phyloP scores from a whole-genome alignment of 2,329 filamentous ascomycete species.

The Trematosphaeria pertusa region DNA sequence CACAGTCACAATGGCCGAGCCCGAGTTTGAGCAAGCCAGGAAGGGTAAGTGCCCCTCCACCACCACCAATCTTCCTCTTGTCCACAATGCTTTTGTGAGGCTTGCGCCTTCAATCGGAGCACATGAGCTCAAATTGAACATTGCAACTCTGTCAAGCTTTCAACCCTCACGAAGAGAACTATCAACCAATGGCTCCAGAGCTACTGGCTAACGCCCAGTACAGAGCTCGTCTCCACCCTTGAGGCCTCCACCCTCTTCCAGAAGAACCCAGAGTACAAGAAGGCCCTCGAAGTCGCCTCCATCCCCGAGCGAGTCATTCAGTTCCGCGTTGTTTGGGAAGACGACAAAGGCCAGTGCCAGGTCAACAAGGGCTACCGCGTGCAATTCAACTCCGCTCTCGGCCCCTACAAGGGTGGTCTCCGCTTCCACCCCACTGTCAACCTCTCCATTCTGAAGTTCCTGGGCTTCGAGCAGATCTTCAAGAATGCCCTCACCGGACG shows the following conservation, averaged over 20 bases:
- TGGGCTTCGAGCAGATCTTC: slow-evolving; percentile 99
- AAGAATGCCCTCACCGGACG: slow-evolving; percentile 97
- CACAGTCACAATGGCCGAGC: slow-evolving; percentile 76
- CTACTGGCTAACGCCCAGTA: slow-evolving; percentile 15
- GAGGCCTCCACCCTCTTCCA: slow-evolving; percentile 92
- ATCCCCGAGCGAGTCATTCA: slow-evolving; percentile 96
- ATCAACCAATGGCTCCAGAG: too few species aligned
- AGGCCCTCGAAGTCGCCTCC: slow-evolving; percentile 83
- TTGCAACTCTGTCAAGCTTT: too few species aligned
- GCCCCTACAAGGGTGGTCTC: slow-evolving; percentile 97
- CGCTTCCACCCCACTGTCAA: slow-evolving; percentile 92
- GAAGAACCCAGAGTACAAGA: slow-evolving; percentile 93
- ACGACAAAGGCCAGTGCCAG: slow-evolving; percentile 87
- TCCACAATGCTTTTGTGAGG: background rate
- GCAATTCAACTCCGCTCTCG: slow-evolving; percentile 97
- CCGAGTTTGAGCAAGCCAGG: slow-evolving; percentile 99
- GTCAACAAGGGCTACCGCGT: slow-evolving; percentile 96
- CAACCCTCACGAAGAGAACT: too few species aligned
- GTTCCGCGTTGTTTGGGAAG: slow-evolving; percentile 97
- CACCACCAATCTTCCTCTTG: background rate
- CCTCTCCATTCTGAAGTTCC: slow-evolving; percentile 84
- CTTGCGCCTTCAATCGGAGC: background rate
- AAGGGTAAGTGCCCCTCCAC: slow-evolving; percentile 68
- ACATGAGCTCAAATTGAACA: background rate
- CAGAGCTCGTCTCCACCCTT: slow-evolving; percentile 93